Conservation (phyloP, 768 basidiomycete species). For the Termitomyces sp. region DNA sequence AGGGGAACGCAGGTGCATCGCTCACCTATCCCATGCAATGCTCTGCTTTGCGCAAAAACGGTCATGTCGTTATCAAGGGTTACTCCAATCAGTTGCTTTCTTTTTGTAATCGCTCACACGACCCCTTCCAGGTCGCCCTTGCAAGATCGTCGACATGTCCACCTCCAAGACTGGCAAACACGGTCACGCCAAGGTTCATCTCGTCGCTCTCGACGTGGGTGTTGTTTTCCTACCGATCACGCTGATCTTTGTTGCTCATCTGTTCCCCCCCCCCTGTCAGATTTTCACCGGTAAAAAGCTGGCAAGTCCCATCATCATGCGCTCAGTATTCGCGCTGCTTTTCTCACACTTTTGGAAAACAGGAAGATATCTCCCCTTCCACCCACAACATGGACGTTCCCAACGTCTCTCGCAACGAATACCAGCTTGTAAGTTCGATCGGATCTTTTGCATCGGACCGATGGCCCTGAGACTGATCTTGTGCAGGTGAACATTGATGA, state of each 20-base stretch:
- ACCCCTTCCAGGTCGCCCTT: conserved; percentile 63
- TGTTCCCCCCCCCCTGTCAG: conserved; percentile 31
- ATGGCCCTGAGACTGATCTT: conserved; percentile 2
- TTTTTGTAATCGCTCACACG: neutral
- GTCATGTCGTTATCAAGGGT: conserved; percentile 96
- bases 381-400: conserved; percentile 99
- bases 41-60: conserved; percentile 91
- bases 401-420: conserved; percentile 87
- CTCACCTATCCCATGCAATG: conserved; percentile 87
- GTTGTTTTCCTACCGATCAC: neutral
- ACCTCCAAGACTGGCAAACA: conserved; percentile 99
- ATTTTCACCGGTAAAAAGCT: conserved; percentile 99
- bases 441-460: conserved; percentile 1
- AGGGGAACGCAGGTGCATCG: conserved; percentile 75
- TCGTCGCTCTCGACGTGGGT: conserved; percentile 93
- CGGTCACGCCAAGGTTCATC: conserved; percentile 99
- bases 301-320: conserved; percentile 41
- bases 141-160: conserved; percentile 99
- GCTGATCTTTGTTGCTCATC: conserved; percentile 8
- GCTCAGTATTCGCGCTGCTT: neutral
- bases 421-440: conserved; percentile 64
- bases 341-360: conserved; percentile 12
- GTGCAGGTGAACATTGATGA: conserved; percentile 83
- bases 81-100: neutral
- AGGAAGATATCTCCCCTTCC: conserved; percentile 93